A percentile compares a stretch with the other conserved stretches of the same genome.
phyloP scores from a whole-genome alignment of 2,329 filamentous ascomycete species.

The Venturia pyrina region DNA sequence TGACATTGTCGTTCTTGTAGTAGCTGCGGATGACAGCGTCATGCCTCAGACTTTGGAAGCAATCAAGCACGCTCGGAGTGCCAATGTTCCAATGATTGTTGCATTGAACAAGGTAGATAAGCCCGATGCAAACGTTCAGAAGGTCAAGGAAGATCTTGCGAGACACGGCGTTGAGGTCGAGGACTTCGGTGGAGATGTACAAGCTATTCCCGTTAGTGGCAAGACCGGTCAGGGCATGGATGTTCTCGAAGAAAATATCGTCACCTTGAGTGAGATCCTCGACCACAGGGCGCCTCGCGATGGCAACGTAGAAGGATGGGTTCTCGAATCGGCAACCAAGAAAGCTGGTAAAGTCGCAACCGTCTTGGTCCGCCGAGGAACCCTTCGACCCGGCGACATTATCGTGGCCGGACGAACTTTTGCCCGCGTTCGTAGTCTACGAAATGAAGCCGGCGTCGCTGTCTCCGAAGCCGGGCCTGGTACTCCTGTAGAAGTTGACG shows the following conservation, averaged over 20 bases:
- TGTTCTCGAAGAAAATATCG: slow-evolving; percentile 81
- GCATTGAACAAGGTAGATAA: slow-evolving; percentile 98
- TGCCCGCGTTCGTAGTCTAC: slow-evolving; percentile 73
- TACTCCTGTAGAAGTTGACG: slow-evolving; percentile 82
- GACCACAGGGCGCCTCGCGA: slow-evolving; percentile 75
- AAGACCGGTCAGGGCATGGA: slow-evolving; percentile 90
- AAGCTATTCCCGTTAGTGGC: slow-evolving; percentile 82
- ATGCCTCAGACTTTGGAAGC: slow-evolving; percentile 96
- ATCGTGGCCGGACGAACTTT: slow-evolving; percentile 84
- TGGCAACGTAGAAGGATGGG: slow-evolving; percentile 80
- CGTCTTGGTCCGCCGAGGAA: slow-evolving; percentile 79
- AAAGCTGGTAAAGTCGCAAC: slow-evolving; percentile 76
- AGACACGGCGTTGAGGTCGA: slow-evolving; percentile 82
- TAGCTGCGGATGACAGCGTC: slow-evolving; percentile 93
- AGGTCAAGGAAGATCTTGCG: slow-evolving; percentile 80
- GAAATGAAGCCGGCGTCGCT: slow-evolving; percentile 71
- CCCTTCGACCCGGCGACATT: slow-evolving; percentile 66
- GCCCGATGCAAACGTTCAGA: slow-evolving; percentile 66
- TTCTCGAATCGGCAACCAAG: slow-evolving; percentile 86
- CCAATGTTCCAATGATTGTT: slow-evolving; percentile 90
- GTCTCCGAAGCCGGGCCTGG: slow-evolving; percentile 71
- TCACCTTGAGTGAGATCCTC: slow-evolving; percentile 78
- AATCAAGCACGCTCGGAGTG: slow-evolving; percentile 79
- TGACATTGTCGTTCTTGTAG: slow-evolving; percentile 91
- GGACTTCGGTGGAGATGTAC: slow-evolving; percentile 88